Evolutionary conservation across 805 yeast genomes (phyloP), one percentile per base, ranked within the genome.

Genomic region (Kazachstania psychrophila): DNA sequence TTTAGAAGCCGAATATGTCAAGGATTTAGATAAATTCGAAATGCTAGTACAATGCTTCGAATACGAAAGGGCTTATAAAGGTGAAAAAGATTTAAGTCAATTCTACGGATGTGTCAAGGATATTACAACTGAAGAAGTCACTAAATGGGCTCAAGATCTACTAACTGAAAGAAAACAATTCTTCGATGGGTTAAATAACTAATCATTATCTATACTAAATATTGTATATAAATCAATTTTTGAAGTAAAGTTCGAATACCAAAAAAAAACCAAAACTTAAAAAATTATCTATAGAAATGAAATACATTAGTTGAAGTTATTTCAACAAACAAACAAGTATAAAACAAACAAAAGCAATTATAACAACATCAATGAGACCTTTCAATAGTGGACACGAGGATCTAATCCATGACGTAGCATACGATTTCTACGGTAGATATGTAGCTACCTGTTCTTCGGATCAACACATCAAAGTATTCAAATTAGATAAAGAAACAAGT

Each of bases 381-480:
- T 80, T 89, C 49, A 69, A 79, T 12, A 82, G 96, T 0, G 94
- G 94, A 24, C 97, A 92, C 58, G 95, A 86, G 51, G 98, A 92
- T 58, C 69, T 89, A 38, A 77, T 89, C 31, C 94, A 88, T 48
- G 96, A 88, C 51, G 76, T 88, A 17, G 78, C 85, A 15, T 92
- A 88, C 60, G 95, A 92, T 60, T 89, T 81, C 61, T 89, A 89
- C 54, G 97, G 98, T 1, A 75, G 78, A 37, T 84, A 87, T 43
- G 67, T 92, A 39, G 98, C 97, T 2, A 89, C 96, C 0, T 88
- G 94, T 41, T 85, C 96, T 4, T 84, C 94, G 0, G 98, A 92
- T 61, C 96, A 88, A 51, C 94, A 85, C 52, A 73, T 92, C 43
- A 85, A 86, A 52, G 88, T 92, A 23, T 92, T 87, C 56, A 89